Base-by-base conservation (phyloP, 805 yeast genomes). In the Ogataea angusta region DNA sequence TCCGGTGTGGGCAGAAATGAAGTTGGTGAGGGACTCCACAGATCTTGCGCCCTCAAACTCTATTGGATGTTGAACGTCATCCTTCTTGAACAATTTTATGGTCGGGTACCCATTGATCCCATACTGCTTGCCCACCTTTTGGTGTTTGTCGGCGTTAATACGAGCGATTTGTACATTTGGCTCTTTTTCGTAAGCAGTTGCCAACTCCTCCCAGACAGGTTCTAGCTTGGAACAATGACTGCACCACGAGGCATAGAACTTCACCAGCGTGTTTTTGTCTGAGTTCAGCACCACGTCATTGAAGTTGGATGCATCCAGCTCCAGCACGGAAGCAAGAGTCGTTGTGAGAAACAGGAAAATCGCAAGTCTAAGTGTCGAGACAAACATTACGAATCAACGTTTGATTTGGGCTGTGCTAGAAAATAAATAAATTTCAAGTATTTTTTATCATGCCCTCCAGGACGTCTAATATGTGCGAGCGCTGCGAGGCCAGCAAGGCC, bases 401-500 rank as follows among this genome's bases (percentile, higher is more conserved):
- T 19, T 9, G 28, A 24, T 26, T 21, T 15, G 15, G 37, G 42
- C 36, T 22, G 37, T 28, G 37, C 16, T 9, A 27, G 15, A 36
- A 36, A 29, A n/a, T n/a, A 29, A 36, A 29, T 18, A 29, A 18
- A 14, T 15, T 12, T 13, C 8, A 32, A 22, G 15, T 13, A 8
- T 31, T 4, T 12, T 21, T 14, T 4, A 10, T 28, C 5, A 38
- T 38, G 42, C 42, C 42, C 14, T 27, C 36, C 14, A 75, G 72
- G 49, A 60, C 67, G 0, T 30, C 67, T 0, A 64, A 74, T 3
- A 68, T 82, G 12, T 91, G 99, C 66, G 95, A 90, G 64, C 72
- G 87, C 7, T 91, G 99, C 59, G 82, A 78, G 50, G 71, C 75
- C 24, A 73, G 91, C 40, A 85, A 86, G 56, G 96, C 98, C 0